phyloP scores from a whole-genome alignment of 768 basidiomycete genomes.

The Russula sp. region DNA sequence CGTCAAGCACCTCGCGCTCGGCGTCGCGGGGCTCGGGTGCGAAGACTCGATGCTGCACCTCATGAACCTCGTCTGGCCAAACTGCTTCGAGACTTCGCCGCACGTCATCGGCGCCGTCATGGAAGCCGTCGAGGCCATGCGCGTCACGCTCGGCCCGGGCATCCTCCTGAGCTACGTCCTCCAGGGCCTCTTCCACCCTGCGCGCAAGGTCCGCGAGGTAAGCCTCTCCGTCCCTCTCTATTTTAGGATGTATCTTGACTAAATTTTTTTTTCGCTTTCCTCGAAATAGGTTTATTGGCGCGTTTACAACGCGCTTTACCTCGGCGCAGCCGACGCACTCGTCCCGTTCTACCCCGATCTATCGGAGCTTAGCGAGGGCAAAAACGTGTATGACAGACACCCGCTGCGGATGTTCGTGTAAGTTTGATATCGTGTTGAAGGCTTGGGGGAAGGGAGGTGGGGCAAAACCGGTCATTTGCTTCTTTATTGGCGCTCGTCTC shows the following conservation, averaged over 20 bases:
- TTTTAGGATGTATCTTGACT: too few relatives aligned
- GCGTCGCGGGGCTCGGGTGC: constrained; percentile 93
- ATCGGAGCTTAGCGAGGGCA: constrained; percentile 80
- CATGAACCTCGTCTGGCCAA: constrained; percentile 98
- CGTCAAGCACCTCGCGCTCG: constrained; percentile 95
- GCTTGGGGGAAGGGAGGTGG: background rate
- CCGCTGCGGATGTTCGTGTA: constrained; percentile 79
- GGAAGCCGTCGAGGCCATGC: constrained; percentile 98
- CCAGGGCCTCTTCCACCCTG: constrained; percentile 96
- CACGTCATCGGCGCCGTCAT: constrained; percentile 98
- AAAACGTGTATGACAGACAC: constrained; percentile 83
- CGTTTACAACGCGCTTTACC: constrained; percentile 88
- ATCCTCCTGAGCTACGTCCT: constrained; percentile 86
- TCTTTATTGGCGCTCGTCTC: background rate
- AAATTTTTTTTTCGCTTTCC: background rate
- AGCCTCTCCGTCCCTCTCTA: constrained; percentile 17
- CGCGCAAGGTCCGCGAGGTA: constrained; percentile 93
- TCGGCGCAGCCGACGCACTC: constrained; percentile 84
- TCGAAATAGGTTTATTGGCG: constrained; percentile 71
- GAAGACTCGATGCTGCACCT: constrained; percentile 97
- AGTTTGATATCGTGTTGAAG: background rate
- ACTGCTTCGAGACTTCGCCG: constrained; percentile 96
- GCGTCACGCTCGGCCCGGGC: constrained; percentile 91
- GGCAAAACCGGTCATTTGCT: background rate
- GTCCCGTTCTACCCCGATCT: constrained; percentile 95